phyloP scores from a whole-genome alignment of 2,329 filamentous ascomycete genomes.

The Metarhizium rileyi region DNA sequence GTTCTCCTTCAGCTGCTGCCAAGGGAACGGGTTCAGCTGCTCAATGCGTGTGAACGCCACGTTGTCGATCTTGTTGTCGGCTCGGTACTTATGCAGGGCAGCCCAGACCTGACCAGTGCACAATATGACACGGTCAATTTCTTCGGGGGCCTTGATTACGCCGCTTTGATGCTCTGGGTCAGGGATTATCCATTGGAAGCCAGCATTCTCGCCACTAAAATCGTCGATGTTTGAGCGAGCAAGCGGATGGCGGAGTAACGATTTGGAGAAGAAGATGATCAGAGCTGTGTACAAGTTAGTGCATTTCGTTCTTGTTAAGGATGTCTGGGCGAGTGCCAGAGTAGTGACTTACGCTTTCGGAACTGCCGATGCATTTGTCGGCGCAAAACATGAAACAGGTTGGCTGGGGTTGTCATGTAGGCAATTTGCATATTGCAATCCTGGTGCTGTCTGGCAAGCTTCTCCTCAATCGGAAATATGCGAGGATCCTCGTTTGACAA shows the following conservation, averaged over 20 bases:
- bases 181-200: slow-evolving; percentile 94
- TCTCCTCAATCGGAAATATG: slow-evolving; percentile 78
- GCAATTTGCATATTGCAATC: slow-evolving; percentile 99
- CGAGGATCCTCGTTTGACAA: slow-evolving; percentile 96
- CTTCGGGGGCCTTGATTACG: slow-evolving; percentile 65
- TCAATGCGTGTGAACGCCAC: slow-evolving; percentile 92
- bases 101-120: slow-evolving; percentile 94
- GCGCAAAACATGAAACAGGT: slow-evolving; percentile 92
- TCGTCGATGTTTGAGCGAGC: slow-evolving; percentile 85
- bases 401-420: slow-evolving; percentile 93
- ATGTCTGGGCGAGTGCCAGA: not conserved
- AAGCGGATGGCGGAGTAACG: slow-evolving; percentile 85
- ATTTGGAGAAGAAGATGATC: slow-evolving; percentile 97
- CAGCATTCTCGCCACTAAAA: slow-evolving; percentile 71
- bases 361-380: slow-evolving; percentile 99
- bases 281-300: slow-evolving; percentile 48
- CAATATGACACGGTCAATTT: slow-evolving; percentile 89
- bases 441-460: slow-evolving; percentile 93
- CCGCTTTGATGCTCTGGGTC: slow-evolving; percentile 75
- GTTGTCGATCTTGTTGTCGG: slow-evolving; percentile 76
- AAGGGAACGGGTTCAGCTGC: slow-evolving; percentile 98
- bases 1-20: slow-evolving; percentile 94
- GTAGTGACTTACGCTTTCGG: slow-evolving; percentile 74
- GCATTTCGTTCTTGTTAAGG: not conserved
- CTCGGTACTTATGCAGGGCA: slow-evolving; percentile 82